These are phyloP conservation scores for Rossbeevera mucosa DNA, from an alignment of 768 basidiomycete genomes.

Conservation along the genomic window DNA sequence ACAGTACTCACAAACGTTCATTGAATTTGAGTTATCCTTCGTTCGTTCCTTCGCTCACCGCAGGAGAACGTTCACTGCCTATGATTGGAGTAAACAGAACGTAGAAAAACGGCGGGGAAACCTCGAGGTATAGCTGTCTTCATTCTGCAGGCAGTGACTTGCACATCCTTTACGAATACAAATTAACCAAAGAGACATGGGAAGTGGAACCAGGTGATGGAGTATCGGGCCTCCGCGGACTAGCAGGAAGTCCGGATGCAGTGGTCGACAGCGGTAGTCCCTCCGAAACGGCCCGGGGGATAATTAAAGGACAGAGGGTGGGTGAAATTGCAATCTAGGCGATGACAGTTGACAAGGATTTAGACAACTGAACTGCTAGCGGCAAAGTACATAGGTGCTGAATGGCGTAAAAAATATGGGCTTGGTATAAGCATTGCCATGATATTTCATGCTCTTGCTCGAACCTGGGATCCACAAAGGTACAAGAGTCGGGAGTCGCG, in stretches of 20 bases:
- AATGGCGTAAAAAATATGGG: too few species aligned
- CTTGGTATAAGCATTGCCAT: neutral
- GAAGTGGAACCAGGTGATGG: neutral
- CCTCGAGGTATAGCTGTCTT: neutral
- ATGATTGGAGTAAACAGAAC: neutral
- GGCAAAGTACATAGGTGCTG: neutral
- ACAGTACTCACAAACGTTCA: neutral
- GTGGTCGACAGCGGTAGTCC: neutral
- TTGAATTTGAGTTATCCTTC: neutral
- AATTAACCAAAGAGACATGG: neutral
- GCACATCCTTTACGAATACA: neutral
- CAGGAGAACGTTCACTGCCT: neutral
- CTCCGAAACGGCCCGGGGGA: neutral
- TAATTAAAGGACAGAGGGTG: neutral
- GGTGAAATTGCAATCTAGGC: neutral
- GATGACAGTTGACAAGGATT: neutral
- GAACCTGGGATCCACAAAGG: neutral
- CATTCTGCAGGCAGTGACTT: neutral
- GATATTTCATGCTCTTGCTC: neutral
- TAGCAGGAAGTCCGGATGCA: neutral
- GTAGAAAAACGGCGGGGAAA: neutral
- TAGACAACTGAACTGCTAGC: neutral
- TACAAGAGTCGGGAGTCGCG: neutral
- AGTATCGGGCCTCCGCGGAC: slow-evolving; percentile 1
- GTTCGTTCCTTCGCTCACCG: neutral